phyloP scores from a whole-genome alignment of 2,329 filamentous ascomycete species.

The Sclerotiophoma versabilis region DNA sequence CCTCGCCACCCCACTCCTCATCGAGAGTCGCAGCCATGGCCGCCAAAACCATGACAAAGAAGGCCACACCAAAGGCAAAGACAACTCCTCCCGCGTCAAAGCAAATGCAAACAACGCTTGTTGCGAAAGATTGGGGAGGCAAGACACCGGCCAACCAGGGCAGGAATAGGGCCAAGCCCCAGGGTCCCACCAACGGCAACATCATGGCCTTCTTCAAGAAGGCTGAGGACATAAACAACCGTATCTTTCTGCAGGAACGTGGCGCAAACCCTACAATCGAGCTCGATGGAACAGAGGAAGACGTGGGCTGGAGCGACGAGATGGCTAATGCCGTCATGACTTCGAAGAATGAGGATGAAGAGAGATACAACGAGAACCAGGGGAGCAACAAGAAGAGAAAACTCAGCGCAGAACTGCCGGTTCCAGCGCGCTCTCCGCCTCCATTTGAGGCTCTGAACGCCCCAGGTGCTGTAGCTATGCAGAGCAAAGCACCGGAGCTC shows the following conservation, averaged over 20 bases:
- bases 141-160: constrained; percentile 41
- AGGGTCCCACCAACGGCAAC: constrained; percentile 56
- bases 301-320: constrained; percentile 44
- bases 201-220: constrained; percentile 65
- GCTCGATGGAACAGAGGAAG: constrained; percentile 34
- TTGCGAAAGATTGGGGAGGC: constrained; percentile 40
- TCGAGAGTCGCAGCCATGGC: constrained; percentile 29
- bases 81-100: constrained; percentile 25
- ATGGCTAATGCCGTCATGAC: constrained; percentile 21
- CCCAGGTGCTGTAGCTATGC: background rate
- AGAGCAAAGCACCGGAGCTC: constrained; percentile 15
- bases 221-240: constrained; percentile 51
- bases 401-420: constrained; percentile 45
- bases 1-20: constrained; percentile 56
- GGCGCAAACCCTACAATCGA: constrained; percentile 26
- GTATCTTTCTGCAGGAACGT: constrained; percentile 48
- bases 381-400: constrained; percentile 54
- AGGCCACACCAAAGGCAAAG: constrained; percentile 24
- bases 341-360: constrained; percentile 28
- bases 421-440: constrained; percentile 47
- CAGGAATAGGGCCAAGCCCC: constrained; percentile 48
- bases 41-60: constrained; percentile 32
- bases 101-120: constrained; percentile 47
- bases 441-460: constrained; percentile 24
- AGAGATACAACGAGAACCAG: constrained; percentile 54